phyloP scores from a whole-genome alignment of 2,329 filamentous ascomycete genomes.

The Colletotrichum sojae region DNA sequence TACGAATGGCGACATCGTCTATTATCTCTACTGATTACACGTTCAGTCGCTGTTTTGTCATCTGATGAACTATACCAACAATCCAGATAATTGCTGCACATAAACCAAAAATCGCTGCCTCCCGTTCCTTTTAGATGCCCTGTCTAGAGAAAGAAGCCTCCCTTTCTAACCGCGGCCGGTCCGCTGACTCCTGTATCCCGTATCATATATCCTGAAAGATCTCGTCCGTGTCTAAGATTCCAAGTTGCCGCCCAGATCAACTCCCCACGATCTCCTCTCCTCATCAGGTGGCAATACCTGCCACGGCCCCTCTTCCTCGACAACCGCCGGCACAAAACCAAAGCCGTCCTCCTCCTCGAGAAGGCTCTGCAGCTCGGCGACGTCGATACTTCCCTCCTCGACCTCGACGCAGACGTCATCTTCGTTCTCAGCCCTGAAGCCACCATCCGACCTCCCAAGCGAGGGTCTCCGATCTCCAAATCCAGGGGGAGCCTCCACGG shows the following conservation, averaged over 20 bases:
- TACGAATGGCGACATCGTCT: too few relatives aligned
- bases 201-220: too few relatives aligned
- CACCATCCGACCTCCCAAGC: not conserved
- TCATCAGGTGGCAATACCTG: not conserved
- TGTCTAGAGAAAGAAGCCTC: too few relatives aligned
- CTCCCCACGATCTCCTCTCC: not conserved
- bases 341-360: constrained; percentile 4
- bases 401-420: not conserved
- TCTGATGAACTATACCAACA: too few relatives aligned
- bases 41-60: too few relatives aligned
- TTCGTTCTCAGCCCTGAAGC: not conserved
- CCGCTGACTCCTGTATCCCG: not conserved
- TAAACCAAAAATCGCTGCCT: too few relatives aligned
- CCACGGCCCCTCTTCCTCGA: not conserved
- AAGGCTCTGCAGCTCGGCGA: not conserved
- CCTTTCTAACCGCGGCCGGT: not conserved
- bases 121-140: too few relatives aligned
- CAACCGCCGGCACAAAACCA: not conserved
- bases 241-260: constrained; percentile 13
- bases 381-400: not conserved
- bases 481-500: not conserved
- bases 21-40: too few relatives aligned
- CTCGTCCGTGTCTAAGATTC: not conserved
- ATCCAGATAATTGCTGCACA: too few relatives aligned
- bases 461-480: not conserved